These are phyloP conservation scores for Talaromyces atroroseus DNA, from an alignment of 2,329 filamentous ascomycete species.

Conservation along the genomic window DNA sequence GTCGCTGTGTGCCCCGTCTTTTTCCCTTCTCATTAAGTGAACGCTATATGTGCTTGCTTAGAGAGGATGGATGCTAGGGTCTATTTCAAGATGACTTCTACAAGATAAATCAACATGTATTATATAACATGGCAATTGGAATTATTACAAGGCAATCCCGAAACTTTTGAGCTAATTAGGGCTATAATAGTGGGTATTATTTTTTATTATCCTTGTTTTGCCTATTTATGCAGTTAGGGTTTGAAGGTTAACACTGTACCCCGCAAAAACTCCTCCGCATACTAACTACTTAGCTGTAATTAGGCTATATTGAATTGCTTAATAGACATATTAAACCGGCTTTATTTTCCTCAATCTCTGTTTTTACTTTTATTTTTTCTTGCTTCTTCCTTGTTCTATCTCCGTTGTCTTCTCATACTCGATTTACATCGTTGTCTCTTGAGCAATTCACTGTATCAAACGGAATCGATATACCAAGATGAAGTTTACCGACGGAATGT, in stretches of 20 bases:
- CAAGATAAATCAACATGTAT: not conserved
- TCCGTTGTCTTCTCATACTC: not conserved
- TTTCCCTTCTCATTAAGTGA: constrained; percentile 32
- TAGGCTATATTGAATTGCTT: not conserved
- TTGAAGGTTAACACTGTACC: not conserved
- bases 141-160: not conserved
- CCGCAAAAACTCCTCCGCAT: not conserved
- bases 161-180: not conserved
- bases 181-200: not conserved
- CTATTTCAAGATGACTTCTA: not conserved
- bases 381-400: not conserved
- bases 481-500: constrained; percentile 42
- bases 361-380: not conserved
- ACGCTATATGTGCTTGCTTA: constrained; percentile 34
- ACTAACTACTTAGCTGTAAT: not conserved
- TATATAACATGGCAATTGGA: not conserved
- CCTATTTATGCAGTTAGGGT: not conserved
- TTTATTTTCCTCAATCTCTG: not conserved
- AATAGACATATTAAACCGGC: not conserved
- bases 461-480: constrained; percentile 21
- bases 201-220: not conserved
- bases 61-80: constrained; percentile 25
- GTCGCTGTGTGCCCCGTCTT: constrained; percentile 17
- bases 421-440: not conserved
- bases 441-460: not conserved